A percentile compares a stretch with the other conserved stretches of the same genome.
phyloP scores from a whole-genome alignment of 441 rosid species.

The Mallotus japonicus region DNA sequence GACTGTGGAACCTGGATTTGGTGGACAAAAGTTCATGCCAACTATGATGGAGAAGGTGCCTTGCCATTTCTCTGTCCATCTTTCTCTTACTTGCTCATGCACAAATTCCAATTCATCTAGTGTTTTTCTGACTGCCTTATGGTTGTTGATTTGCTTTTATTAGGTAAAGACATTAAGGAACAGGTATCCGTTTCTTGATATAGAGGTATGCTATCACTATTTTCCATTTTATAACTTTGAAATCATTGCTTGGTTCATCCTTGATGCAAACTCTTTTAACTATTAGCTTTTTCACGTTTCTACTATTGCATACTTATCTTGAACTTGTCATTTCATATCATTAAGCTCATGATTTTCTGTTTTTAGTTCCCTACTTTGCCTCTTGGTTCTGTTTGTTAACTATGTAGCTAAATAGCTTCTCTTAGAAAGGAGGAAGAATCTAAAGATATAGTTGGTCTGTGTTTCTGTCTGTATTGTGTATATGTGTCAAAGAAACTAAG shows the following conservation, averaged over 20 bases:
- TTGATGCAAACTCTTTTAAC: not conserved
- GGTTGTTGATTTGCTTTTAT: conserved; percentile 13
- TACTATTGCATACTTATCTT: not conserved
- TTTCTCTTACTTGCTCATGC: not conserved
- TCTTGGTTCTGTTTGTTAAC: not conserved
- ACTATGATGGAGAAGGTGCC: conserved; percentile 79
- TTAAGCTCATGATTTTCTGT: not conserved
- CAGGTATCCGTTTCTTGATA: conserved; percentile 82
- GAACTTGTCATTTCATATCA: not conserved
- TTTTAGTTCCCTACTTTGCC: not conserved
- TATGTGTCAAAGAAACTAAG: not conserved
- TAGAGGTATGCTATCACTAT: conserved; percentile 50
- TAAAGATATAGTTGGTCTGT: not conserved
- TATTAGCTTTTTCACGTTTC: not conserved
- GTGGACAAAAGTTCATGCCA: conserved; percentile 94
- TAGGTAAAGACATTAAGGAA: conserved; percentile 66
- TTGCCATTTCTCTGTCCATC: not conserved
- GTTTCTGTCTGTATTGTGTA: not conserved
- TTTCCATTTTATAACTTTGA: not conserved
- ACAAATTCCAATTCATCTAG: not conserved
- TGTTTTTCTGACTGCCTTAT: conserved; percentile 3
- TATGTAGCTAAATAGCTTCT: too few relatives aligned
- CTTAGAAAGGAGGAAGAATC: not conserved
- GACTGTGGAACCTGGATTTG: conserved; percentile 96
- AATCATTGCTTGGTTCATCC: not conserved